Evolutionary conservation across 768 basidiomycete species (phyloP).

Genomic region (Tricholoma hemisulphureum): DNA sequence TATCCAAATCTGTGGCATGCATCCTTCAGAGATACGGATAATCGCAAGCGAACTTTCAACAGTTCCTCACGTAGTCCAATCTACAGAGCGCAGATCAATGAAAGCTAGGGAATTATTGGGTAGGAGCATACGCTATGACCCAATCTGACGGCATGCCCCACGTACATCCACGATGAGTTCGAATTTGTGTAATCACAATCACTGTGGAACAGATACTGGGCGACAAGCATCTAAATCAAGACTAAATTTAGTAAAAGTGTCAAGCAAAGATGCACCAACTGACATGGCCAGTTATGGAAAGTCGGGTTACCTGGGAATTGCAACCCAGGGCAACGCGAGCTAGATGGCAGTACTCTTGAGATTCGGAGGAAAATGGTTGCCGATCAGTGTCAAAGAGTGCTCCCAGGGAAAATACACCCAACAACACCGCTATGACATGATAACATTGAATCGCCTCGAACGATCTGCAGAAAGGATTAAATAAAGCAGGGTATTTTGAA

Average conservation of each 20-base stretch:
- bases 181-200: constrained; percentile 48
- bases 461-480: constrained; percentile 26
- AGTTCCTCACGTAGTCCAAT: constrained; percentile 52
- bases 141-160: constrained; percentile 59
- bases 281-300: constrained; percentile 57
- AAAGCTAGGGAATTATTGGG: not conserved
- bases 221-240: constrained; percentile 35
- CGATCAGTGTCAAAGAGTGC: constrained; percentile 55
- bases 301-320: constrained; percentile 52
- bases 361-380: constrained; percentile 49
- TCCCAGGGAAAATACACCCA: constrained; percentile 64
- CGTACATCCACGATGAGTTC: constrained; percentile 52
- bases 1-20: constrained; percentile 49
- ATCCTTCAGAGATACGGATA: constrained; percentile 2
- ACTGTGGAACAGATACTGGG: constrained; percentile 55
- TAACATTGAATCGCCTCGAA: constrained; percentile 38
- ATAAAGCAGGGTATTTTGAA: not conserved
- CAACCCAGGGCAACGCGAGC: constrained; percentile 52
- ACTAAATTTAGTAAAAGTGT: not conserved
- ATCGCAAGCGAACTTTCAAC: not conserved
- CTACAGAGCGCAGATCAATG: constrained; percentile 19
- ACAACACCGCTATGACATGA: constrained; percentile 63
- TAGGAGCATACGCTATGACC: constrained; percentile 54
- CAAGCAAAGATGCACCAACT: constrained; percentile 17
- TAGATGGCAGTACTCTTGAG: constrained; percentile 62